phyloP scores from a whole-genome alignment of 2,329 filamentous ascomycete species.

The Diaporthe citrichinensis region DNA sequence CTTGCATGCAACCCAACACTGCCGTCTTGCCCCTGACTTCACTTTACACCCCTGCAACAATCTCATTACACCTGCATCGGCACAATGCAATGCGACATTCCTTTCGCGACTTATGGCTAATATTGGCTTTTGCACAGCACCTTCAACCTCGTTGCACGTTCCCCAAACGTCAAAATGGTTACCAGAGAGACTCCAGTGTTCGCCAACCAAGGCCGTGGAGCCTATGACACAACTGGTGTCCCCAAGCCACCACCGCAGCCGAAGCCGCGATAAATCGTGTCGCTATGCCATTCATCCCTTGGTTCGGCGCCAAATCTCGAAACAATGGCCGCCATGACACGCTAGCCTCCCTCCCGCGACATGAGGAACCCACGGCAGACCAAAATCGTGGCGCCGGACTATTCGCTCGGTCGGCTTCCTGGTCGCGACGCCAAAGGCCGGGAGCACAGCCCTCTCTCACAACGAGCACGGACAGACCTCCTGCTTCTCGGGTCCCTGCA shows the following conservation, averaged over 20 bases:
- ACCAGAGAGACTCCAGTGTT: conserved; percentile 48
- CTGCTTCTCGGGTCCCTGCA: conserved; percentile 34
- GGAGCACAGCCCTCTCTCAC: conserved; percentile 28
- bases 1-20: conserved; percentile 31
- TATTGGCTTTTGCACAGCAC: conserved; percentile 40
- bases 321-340: conserved; percentile 36
- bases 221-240: conserved; percentile 55
- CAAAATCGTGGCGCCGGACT: conserved; percentile 37
- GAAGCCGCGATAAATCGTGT: conserved; percentile 51
- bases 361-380: conserved; percentile 26
- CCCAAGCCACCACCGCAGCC: conserved; percentile 54
- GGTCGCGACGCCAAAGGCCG: conserved; percentile 30
- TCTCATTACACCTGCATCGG: conserved; percentile 33
- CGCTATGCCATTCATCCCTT: conserved; percentile 42
- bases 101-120: conserved; percentile 44
- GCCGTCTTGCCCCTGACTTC: conserved; percentile 34
- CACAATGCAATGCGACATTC: conserved; percentile 16
- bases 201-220: conserved; percentile 54
- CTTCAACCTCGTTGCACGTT: conserved; percentile 34
- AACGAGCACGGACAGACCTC: conserved; percentile 25
- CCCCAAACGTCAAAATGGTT: conserved; percentile 50
- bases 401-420: conserved; percentile 28
- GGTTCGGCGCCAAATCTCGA: conserved; percentile 40
- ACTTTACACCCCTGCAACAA: conserved; percentile 39
- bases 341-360: conserved; percentile 36